Conservation (phyloP, 2,329 filamentous ascomycete species). For the Byssothecium circinans region DNA sequence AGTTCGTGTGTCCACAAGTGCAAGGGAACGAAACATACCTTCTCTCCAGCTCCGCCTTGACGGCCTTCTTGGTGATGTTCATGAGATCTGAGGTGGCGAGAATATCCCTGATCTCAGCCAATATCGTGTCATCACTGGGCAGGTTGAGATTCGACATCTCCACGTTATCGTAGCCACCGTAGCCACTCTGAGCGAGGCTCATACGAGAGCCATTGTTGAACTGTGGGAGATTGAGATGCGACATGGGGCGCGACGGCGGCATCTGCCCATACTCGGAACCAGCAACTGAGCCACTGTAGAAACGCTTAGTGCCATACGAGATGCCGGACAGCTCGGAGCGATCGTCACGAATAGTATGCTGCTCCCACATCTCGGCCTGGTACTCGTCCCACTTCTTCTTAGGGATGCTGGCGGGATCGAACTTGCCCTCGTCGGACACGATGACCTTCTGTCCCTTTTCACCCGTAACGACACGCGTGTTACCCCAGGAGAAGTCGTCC, state of each 20-base stretch:
- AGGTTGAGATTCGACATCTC: conserved; percentile 75
- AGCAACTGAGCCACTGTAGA: conserved; percentile 53
- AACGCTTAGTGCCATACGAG: conserved; percentile 83
- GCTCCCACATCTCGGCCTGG: conserved; percentile 96
- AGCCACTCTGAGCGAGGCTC: conserved; percentile 62
- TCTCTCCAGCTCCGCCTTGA: conserved; percentile 90
- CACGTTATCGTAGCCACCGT: conserved; percentile 55
- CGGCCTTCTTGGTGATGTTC: conserved; percentile 97
- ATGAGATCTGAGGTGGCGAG: conserved; percentile 90
- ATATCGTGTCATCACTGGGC: conserved; percentile 83
- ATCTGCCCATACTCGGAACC: conserved; percentile 66
- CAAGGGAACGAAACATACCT: conserved; percentile 47
- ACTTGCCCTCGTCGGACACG: conserved; percentile 96
- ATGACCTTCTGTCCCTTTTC: conserved; percentile 91
- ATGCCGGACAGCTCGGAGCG: conserved; percentile 88
- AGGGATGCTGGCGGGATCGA: conserved; percentile 88
- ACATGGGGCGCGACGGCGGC: conserved; percentile 58
- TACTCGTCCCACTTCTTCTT: conserved; percentile 99
- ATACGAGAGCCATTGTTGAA: conserved; percentile 47
- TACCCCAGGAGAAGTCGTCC: conserved; percentile 99
- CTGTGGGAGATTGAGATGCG: conserved; percentile 60
- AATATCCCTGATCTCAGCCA: conserved; percentile 94
- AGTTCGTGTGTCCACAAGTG: neutral
- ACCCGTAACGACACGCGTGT: conserved; percentile 94
- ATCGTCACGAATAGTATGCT: conserved; percentile 80